Percentiles rank a stretch among this genome's conserved stretches.
Evolutionary conservation across 371 early-diverging fungal genomes (phyloP).

Genomic region (Gilbertella persicaria): DNA sequence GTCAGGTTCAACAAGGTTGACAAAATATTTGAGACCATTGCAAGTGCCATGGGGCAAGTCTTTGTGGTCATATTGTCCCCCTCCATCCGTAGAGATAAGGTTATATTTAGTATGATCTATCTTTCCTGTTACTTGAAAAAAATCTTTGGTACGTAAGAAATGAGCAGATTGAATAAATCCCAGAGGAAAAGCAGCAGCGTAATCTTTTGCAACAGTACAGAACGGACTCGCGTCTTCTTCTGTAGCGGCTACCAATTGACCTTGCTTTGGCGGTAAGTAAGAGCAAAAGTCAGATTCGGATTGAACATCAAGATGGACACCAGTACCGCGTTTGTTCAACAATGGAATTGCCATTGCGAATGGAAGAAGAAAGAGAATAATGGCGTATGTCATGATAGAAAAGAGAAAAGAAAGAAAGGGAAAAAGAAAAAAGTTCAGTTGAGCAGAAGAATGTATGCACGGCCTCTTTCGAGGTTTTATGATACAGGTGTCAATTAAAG

Average conservation of each 20-base stretch:
- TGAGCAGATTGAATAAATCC: slow-evolving; percentile 49
- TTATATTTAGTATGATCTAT: slow-evolving; percentile 40
- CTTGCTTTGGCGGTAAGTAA: slow-evolving; percentile 49
- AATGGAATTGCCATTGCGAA: background rate
- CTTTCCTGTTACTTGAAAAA: slow-evolving; percentile 52
- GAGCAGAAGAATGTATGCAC: too few relatives aligned
- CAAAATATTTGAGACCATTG: slow-evolving; percentile 43
- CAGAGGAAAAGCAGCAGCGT: slow-evolving; percentile 30
- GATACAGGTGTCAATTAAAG: too few relatives aligned
- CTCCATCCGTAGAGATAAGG: slow-evolving; percentile 36
- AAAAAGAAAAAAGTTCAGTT: background rate
- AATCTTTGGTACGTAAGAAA: slow-evolving; percentile 31
- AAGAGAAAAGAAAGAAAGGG: background rate
- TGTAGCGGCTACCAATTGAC: slow-evolving; percentile 36
- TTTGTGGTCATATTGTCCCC: slow-evolving; percentile 49
- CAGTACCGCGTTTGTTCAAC: background rate
- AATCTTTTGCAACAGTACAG: slow-evolving; percentile 33
- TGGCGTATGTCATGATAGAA: too few relatives aligned
- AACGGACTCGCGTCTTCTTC: slow-evolving; percentile 47
- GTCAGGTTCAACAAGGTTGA: slow-evolving; percentile 52
- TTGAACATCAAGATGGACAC: background rate
- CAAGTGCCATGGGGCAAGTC: slow-evolving; percentile 39
- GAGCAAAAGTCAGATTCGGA: slow-evolving; percentile 38
- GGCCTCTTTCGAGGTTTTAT: too few relatives aligned
- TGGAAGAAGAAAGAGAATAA: background rate